Conservation (phyloP, 75 land plant species). For the Ceratopteris richardii region DNA sequence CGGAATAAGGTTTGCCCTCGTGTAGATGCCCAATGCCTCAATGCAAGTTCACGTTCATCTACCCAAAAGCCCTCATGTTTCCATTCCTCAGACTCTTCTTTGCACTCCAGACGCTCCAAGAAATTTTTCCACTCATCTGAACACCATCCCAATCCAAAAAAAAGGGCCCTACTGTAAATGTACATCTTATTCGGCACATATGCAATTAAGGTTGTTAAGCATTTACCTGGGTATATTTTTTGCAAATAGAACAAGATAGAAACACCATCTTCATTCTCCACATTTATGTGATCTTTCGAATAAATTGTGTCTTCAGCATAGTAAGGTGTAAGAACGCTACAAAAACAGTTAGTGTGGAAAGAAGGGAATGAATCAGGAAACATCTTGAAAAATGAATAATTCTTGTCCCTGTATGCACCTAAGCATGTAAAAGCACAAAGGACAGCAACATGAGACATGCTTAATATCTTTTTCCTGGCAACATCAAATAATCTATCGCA, state of each 20-base stretch:
- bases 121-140: slow-evolving; percentile 97
- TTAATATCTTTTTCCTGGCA: no score
- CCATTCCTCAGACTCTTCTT: slow-evolving; percentile 47
- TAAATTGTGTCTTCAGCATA: slow-evolving; percentile 89
- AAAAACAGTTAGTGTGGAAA: no score
- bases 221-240: slow-evolving; percentile 87
- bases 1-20: slow-evolving; percentile 94
- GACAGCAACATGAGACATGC: no score
- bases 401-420: no score
- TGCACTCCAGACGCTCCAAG: slow-evolving; percentile 63
- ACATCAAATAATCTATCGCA: no score
- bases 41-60: slow-evolving; percentile 63
- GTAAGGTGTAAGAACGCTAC: slow-evolving; percentile 95
- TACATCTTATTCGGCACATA: no score
- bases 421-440: no score
- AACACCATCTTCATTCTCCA: slow-evolving; percentile 95
- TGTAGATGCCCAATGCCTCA: slow-evolving; percentile 90
- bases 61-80: slow-evolving; percentile 13
- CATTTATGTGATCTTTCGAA: slow-evolving; percentile 59
- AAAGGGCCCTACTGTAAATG: no score
- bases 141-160: neutral
- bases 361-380: no score
- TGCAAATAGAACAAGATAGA: slow-evolving; percentile 89
- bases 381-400: no score
- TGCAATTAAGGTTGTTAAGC: neutral